Conservation (phyloP, 2,329 filamentous ascomycete genomes). For the Claviceps sp. region DNA sequence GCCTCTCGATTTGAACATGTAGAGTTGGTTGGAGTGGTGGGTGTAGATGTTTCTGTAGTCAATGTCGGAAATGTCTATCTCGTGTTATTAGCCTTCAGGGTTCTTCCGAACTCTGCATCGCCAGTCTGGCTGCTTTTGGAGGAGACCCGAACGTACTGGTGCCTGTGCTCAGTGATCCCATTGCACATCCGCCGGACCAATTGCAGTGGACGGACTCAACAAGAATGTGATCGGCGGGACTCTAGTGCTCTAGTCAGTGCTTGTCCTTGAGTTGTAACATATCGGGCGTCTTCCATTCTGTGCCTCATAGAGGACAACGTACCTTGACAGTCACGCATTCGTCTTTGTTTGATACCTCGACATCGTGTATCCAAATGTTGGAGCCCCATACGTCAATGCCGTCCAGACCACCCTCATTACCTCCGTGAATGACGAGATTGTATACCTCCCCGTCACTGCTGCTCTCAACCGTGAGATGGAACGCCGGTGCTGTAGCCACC, state of each 20-base stretch:
- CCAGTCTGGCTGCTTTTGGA: too few relatives aligned
- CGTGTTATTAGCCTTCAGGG: background rate
- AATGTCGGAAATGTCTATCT: background rate
- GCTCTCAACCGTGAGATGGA: background rate
- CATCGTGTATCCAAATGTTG: constrained; percentile 1
- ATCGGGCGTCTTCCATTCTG: background rate
- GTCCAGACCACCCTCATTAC: background rate
- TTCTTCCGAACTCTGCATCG: background rate
- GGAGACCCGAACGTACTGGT: background rate
- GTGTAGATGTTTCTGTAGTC: background rate
- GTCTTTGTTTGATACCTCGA: background rate
- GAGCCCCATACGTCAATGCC: background rate
- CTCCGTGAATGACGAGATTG: background rate
- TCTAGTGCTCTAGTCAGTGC: background rate
- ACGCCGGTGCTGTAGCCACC: background rate
- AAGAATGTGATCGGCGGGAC: background rate
- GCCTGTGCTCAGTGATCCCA: background rate
- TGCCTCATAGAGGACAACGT: background rate
- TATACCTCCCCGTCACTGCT: constrained; percentile 1
- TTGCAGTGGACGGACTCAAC: constrained; percentile 1
- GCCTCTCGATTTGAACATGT: background rate
- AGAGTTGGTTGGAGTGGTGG: background rate
- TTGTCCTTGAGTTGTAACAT: too few relatives aligned
- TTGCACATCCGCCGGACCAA: background rate
- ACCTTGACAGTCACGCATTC: constrained; percentile 2